Base-by-base conservation (phyloP, 176 grass and related monocot species). In the Avena sativa region DNA sequence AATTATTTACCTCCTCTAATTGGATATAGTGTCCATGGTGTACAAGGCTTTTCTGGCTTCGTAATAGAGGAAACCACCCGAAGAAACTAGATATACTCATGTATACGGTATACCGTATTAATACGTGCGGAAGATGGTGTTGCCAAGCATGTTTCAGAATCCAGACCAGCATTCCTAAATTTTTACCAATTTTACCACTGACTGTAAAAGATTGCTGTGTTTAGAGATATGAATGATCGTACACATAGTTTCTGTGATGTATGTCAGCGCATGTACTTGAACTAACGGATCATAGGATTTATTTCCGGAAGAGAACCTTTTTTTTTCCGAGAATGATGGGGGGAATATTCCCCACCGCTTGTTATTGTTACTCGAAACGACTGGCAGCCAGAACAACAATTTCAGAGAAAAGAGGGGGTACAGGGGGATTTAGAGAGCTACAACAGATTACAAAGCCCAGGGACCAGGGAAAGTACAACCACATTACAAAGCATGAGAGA, bases 131-230 rank as follows among this genome's bases (percentile, higher is more conserved):
- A 68, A 66, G 32, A 47, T 43, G 32, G 56, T 55, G 11, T 49
- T 51, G 36, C 20, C 15, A 81, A 40, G 43, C 65, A 73, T 64
- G 34, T 89, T 56, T 10, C 28, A 62, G 65, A 79, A 28, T 77
- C 62, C 38, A 23, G 13, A 71, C 20, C 61, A 83, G 44, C 60
- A 19, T 69, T 26, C 70, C 60, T 83, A 58, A 56, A 48, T 20
- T 43, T 43, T 43, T 43, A 43, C 40, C 40, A 43, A 43, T 43
- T 65, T 32, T 62, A 40, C 55, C 26, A 19, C 9, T 72, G 53
- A 15, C 21, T 65, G 62, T 62, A 78, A 60, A 82, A 70, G 19
- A 3, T 51, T 14, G n/a, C 1, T 60, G 51, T 48, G 9, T 14
- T 82, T 61, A 43, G 20, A 82, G 13, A 49, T 3, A 66, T 63